A percentile compares a stretch with the other conserved stretches of the same genome.
Evolutionary conservation across 2,329 filamentous ascomycete species (phyloP).

Genomic region (Thermoascus crustaceus): DNA sequence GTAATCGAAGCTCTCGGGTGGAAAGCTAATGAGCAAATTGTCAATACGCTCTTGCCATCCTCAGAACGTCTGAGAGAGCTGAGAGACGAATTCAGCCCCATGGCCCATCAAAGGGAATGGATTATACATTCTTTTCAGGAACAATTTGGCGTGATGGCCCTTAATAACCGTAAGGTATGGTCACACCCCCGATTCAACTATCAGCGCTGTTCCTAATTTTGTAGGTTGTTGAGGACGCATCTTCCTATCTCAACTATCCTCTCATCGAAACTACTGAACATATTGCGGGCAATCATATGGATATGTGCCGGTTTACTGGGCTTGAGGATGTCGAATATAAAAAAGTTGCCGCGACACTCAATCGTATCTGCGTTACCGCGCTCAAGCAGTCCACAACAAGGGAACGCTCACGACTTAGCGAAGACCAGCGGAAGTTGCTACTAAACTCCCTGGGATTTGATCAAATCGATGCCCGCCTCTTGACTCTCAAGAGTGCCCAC

Average conservation of each 20-base stretch:
- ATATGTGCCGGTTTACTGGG: too few species aligned
- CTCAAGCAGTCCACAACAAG: too few species aligned
- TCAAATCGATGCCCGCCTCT: conserved; percentile 32
- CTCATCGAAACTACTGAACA: not conserved
- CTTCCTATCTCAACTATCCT: conserved; percentile 26
- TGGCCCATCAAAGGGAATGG: conserved; percentile 23
- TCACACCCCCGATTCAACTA: too few species aligned
- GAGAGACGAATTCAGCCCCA: conserved; percentile 18
- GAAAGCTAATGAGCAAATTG: conserved; percentile 25
- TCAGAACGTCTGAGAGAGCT: conserved; percentile 26
- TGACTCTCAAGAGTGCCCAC: conserved; percentile 31
- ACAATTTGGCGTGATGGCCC: conserved; percentile 12
- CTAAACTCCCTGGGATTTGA: conserved; percentile 30
- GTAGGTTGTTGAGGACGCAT: conserved; percentile 29
- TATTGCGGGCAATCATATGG: not conserved
- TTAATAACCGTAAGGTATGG: too few species aligned
- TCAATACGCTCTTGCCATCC: conserved; percentile 25
- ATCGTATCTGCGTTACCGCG: too few species aligned
- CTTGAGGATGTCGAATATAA: too few species aligned
- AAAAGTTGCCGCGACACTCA: too few species aligned
- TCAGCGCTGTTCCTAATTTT: conserved; percentile 4
- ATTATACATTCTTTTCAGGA: conserved; percentile 32
- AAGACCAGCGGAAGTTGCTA: conserved; percentile 11
- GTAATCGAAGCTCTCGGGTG: not conserved
- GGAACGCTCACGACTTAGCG: too few species aligned